A percentile compares a stretch with the other conserved stretches of the same genome.
Conservation (phyloP, 1,284 basidiomycete species). For the Trichosporon sp. region DNA sequence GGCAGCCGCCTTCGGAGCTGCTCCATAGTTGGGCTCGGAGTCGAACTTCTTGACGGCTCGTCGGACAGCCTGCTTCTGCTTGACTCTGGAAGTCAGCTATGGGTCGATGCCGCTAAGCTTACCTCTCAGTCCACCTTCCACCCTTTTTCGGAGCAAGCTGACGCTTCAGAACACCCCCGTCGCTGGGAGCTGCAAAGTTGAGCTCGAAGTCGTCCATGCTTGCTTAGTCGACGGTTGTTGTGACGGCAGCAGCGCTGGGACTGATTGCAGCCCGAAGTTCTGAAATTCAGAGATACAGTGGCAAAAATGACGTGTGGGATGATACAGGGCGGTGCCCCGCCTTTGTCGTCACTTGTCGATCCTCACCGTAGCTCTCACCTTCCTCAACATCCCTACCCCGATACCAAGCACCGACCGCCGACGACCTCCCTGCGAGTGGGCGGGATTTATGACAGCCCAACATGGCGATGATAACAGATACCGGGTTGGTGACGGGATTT, state of each 20-base stretch:
- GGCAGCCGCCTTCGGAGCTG: slow-evolving; percentile 17
- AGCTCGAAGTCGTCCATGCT: slow-evolving; percentile 57
- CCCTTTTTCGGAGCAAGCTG: slow-evolving; percentile 62
- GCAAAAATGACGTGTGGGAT: slow-evolving; percentile 7
- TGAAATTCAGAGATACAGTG: slow-evolving; percentile 1
- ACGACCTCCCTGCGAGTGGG: slow-evolving; percentile 21
- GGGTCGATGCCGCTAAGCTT: slow-evolving; percentile 33
- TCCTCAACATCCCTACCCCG: slow-evolving; percentile 3
- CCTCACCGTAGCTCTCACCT: neutral
- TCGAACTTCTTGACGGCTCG: slow-evolving; percentile 32
- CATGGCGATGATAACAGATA: slow-evolving; percentile 56
- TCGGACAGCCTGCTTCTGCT: slow-evolving; percentile 50
- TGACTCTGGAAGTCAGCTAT: slow-evolving; percentile 39
- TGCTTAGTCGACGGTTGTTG: slow-evolving; percentile 4
- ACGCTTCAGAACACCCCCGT: slow-evolving; percentile 26
- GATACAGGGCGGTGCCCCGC: slow-evolving; percentile 24
- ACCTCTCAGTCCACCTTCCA: slow-evolving; percentile 84
- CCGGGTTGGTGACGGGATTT: slow-evolving; percentile 38
- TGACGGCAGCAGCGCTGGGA: neutral
- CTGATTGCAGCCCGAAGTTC: neutral
- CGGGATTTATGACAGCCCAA: slow-evolving; percentile 27
- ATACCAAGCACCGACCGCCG: neutral
- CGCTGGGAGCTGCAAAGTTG: slow-evolving; percentile 50
- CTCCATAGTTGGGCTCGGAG: neutral
- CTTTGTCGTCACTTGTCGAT: slow-evolving; percentile 16